These are phyloP conservation scores for Cryptococcus sp. DNA, from an alignment of 1,284 basidiomycete species.

Conservation along the genomic window DNA sequence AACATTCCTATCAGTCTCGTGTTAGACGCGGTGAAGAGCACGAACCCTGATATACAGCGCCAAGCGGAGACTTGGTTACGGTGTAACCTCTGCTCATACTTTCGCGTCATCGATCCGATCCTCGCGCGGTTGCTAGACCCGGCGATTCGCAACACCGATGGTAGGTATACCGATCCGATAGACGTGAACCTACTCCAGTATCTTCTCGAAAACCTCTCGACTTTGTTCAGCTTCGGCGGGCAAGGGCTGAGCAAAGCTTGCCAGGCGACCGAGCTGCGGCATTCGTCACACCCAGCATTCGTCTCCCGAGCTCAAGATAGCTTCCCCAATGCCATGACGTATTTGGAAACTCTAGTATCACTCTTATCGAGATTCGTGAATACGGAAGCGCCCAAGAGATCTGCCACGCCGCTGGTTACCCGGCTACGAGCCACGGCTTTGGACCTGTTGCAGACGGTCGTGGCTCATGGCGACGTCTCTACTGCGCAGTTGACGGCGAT, in stretches of 20 bases:
- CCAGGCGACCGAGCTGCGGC: constrained; percentile 17
- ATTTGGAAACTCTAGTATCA: constrained; percentile 72
- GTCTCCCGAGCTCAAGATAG: constrained; percentile 61
- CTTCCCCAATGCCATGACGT: constrained; percentile 49
- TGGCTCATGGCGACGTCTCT: constrained; percentile 76
- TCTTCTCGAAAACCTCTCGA: constrained; percentile 65
- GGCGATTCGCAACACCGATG: constrained; percentile 5
- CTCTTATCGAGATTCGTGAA: constrained; percentile 58
- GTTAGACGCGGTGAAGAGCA: constrained; percentile 75
- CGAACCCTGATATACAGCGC: constrained; percentile 70
- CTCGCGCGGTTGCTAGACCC: constrained; percentile 76
- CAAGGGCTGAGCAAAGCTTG: constrained; percentile 60
- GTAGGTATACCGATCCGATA: constrained; percentile 47
- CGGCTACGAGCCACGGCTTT: constrained; percentile 72
- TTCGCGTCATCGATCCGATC: constrained; percentile 84
- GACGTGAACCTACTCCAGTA: constrained; percentile 65
- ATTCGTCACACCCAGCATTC: constrained; percentile 43
- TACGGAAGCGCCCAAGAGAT: constrained; percentile 7
- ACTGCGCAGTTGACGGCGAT: constrained; percentile 62
- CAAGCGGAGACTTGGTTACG: constrained; percentile 94
- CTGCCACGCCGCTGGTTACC: constrained; percentile 6
- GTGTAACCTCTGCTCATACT: constrained; percentile 84
- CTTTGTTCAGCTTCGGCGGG: constrained; percentile 81
- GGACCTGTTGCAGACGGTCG: constrained; percentile 78
- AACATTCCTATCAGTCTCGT: constrained; percentile 84